Evolutionary conservation across 2,329 filamentous ascomycete species (phyloP).

Genomic region (Xylaria sp.): DNA sequence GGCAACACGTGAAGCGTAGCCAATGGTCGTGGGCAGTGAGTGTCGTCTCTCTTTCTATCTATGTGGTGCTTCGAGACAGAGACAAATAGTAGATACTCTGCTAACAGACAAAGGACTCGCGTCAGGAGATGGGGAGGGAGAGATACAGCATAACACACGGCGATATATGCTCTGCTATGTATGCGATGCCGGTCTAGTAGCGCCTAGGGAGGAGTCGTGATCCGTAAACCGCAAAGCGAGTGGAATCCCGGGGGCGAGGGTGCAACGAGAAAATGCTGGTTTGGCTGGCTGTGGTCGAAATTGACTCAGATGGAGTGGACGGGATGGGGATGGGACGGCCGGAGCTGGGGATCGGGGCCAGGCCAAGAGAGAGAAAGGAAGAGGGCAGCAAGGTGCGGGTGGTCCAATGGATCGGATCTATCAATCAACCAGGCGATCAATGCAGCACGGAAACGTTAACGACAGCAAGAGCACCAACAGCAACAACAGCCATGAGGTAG

Average conservation of each 20-base stretch:
- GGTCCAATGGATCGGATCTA: background rate
- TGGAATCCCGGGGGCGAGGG: too few species aligned
- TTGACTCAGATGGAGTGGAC: constrained; percentile 2
- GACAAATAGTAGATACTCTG: constrained; percentile 2
- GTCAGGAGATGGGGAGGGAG: background rate
- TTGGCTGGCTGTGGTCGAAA: constrained; percentile 8
- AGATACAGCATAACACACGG: constrained; percentile 7
- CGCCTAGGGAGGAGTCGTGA: constrained; percentile 2
- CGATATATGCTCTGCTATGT: constrained; percentile 5
- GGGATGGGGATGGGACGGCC: background rate
- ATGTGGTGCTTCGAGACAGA: constrained; percentile 1
- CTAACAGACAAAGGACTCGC: constrained; percentile 6
- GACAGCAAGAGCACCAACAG: constrained; percentile 1
- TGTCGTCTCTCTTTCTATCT: background rate
- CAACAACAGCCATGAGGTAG: background rate
- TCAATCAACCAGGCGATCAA: constrained; percentile 13
- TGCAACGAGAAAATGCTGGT: constrained; percentile 1
- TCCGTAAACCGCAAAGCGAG: too few species aligned
- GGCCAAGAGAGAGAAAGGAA: background rate
- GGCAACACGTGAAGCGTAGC: constrained; percentile 2
- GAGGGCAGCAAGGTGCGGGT: constrained; percentile 6
- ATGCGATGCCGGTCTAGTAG: background rate
- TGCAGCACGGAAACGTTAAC: constrained; percentile 6
- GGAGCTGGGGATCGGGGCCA: constrained; percentile 1
- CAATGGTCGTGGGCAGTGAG: constrained; percentile 4